These are phyloP conservation scores for Trichodelitschia bisporula DNA, from an alignment of 495 filamentous ascomycete species.

Conservation along the genomic window DNA sequence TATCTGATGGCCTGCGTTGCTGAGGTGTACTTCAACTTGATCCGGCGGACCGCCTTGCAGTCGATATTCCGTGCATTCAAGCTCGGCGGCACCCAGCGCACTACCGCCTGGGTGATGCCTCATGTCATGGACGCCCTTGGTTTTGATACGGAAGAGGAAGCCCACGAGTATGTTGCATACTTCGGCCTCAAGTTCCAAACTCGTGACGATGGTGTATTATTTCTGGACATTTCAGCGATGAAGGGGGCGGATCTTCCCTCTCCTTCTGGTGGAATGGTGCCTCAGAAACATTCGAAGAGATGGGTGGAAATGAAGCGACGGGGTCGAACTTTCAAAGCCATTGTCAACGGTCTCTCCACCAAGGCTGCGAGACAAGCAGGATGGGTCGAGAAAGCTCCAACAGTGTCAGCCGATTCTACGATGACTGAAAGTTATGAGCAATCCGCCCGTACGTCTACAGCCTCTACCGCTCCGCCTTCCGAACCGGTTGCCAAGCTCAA, in stretches of 20 bases:
- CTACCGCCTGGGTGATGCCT: conserved; percentile 48
- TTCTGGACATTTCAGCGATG: conserved; percentile 11
- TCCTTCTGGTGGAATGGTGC: conserved; percentile 3
- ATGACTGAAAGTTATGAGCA: background rate
- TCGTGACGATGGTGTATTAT: conserved; percentile 9
- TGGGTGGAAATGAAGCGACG: conserved; percentile 7
- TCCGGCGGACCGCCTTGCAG: conserved; percentile 54
- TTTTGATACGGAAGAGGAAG: conserved; percentile 52
- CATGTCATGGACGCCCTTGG: conserved; percentile 39
- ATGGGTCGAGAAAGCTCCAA: conserved; percentile 4
- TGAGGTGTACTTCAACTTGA: conserved; percentile 63
- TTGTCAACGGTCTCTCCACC: conserved; percentile 5
- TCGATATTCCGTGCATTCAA: conserved; percentile 35
- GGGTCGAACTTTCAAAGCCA: conserved; percentile 4
- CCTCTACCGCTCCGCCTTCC: conserved; percentile 1
- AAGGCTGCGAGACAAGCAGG: background rate
- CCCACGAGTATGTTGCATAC: conserved; percentile 38
- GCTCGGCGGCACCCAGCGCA: conserved; percentile 25
- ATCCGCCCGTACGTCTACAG: background rate
- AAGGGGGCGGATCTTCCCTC: conserved; percentile 3
- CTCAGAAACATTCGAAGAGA: conserved; percentile 4
- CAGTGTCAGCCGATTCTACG: conserved; percentile 1
- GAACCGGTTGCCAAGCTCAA: conserved; percentile 1
- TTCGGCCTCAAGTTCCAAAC: conserved; percentile 38
- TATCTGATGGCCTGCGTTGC: conserved; percentile 90